A percentile compares a stretch with the other conserved stretches of the same genome.
Conservation (phyloP, 2,329 filamentous ascomycete genomes). For the Trichophyton benhamiae region DNA sequence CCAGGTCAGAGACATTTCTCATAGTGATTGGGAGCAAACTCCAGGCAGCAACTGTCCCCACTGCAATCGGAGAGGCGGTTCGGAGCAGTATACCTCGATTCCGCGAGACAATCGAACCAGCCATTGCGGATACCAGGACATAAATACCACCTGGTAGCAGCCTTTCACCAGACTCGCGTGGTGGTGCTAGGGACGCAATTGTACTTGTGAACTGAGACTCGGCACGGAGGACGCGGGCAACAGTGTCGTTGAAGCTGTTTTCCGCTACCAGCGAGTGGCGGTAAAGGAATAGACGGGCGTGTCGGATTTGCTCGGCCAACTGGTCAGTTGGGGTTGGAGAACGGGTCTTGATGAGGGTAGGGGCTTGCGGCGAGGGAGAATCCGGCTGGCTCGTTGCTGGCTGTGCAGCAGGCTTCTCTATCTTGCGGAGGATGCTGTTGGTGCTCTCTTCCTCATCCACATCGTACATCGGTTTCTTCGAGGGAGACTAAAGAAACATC, state of each 20-base stretch:
- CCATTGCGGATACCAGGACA: constrained; percentile 88
- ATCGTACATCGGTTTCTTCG: constrained; percentile 16
- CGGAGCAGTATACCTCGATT: constrained; percentile 79
- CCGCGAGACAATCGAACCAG: constrained; percentile 77
- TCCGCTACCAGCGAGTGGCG: constrained; percentile 61
- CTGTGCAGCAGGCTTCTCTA: constrained; percentile 5
- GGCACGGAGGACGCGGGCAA: constrained; percentile 69
- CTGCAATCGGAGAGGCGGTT: constrained; percentile 59
- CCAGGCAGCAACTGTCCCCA: constrained; percentile 76
- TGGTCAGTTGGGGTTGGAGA: constrained; percentile 62
- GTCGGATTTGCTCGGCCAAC: constrained; percentile 69
- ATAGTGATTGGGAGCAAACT: constrained; percentile 78
- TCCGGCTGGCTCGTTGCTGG: not conserved
- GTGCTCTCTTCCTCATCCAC: constrained; percentile 7
- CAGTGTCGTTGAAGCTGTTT: constrained; percentile 67
- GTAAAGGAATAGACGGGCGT: constrained; percentile 69
- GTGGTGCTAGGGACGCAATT: constrained; percentile 73
- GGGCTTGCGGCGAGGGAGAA: not conserved
- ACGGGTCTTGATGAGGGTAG: not conserved
- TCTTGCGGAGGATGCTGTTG: constrained; percentile 2
- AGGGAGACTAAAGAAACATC: constrained; percentile 2
- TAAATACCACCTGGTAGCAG: constrained; percentile 84
- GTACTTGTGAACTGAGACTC: constrained; percentile 86
- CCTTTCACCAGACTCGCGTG: constrained; percentile 73
- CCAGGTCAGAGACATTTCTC: constrained; percentile 70